These are phyloP conservation scores for Noccaea caerulescens DNA, from an alignment of 345 rosid genomes.

Conservation along the genomic window DNA sequence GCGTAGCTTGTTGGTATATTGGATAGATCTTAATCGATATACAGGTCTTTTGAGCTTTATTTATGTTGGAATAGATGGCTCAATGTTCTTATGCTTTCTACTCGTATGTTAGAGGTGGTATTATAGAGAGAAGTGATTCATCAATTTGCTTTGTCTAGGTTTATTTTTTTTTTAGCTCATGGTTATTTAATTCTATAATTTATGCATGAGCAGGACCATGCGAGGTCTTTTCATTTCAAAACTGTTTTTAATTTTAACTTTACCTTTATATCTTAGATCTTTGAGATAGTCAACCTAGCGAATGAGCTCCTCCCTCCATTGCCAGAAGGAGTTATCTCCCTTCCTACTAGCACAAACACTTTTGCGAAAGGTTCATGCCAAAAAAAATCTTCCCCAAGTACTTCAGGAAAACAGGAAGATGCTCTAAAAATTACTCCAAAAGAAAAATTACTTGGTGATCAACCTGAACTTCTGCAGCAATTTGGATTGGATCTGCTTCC, in stretches of 20 bases:
- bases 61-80: slow-evolving; percentile 5
- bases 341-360: slow-evolving; percentile 73
- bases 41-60: slow-evolving; percentile 12
- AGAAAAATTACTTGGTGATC: slow-evolving; percentile 81
- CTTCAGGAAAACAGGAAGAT: slow-evolving; percentile 73
- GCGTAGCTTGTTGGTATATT: slow-evolving; percentile 12
- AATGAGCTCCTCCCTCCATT: slow-evolving; percentile 98
- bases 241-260: slow-evolving; percentile 1
- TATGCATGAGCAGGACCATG: not conserved
- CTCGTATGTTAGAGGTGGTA: slow-evolving; percentile 12
- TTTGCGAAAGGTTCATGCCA: slow-evolving; percentile 73
- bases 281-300: slow-evolving; percentile 98
- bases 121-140: slow-evolving; percentile 13
- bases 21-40: slow-evolving; percentile 13
- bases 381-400: slow-evolving; percentile 68
- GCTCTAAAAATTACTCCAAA: slow-evolving; percentile 69
- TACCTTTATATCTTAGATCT: slow-evolving; percentile 57
- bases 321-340: slow-evolving; percentile 89
- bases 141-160: slow-evolving; percentile 8
- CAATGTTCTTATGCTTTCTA: not conserved
- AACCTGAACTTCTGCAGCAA: slow-evolving; percentile 92
- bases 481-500: slow-evolving; percentile 98
- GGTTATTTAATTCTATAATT: slow-evolving; percentile 18
- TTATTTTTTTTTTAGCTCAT: slow-evolving; percentile 10
- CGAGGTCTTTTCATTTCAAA: slow-evolving; percentile 3